Base-by-base conservation (phyloP, 108 stramenopile species). In the Fistulifera solaris region DNA sequence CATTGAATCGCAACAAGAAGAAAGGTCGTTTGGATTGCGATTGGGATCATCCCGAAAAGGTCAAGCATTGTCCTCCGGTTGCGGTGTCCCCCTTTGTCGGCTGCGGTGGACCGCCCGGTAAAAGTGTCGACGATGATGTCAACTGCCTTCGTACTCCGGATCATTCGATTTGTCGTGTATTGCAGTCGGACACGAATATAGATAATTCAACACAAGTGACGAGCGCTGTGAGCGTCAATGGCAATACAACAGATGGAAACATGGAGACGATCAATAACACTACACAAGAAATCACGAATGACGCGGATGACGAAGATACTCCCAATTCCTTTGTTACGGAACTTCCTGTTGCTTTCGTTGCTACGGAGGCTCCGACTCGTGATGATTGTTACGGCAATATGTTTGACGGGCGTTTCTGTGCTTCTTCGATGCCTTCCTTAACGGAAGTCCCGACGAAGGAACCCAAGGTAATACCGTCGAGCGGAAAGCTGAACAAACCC, bases 351-450 rank as follows among this genome's bases (percentile, higher is more conserved):
- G 44, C 19, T 19, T 45, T 45, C 11, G 21, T 45, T 21, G 44
- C 44, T 4, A 45, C 44, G 11, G 44, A 45, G 19, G 21, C 21
- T 17, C 44, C 44, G 3, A 45, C 44, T 5, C 44, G 44, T 19
- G 44, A 45, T 21, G 44, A 45, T 11, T 45, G 44, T 21, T 45
- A 45, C 44, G 58, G 58, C 1, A 26, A 59, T 28, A 59, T 59
- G 58, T 10, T 48, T 27, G 58, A 59, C 48, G 47, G 22, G 5
- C 46, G 58, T 10, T 59, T 59, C 47, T 59, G 58, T 59, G 47
- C 58, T 2, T 59, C 58, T n/a, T 27, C 25, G 2, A 22, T 27
- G 58, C 58, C 58, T 6, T 48, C 58, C 19, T 5, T 38, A 11
- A 18, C 58, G 23, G n/a, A 15, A 23, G 41, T 1, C 1, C 41